Conservation (phyloP, 139 green algal genomes). For the Edaphochlamys debaryana region DNA sequence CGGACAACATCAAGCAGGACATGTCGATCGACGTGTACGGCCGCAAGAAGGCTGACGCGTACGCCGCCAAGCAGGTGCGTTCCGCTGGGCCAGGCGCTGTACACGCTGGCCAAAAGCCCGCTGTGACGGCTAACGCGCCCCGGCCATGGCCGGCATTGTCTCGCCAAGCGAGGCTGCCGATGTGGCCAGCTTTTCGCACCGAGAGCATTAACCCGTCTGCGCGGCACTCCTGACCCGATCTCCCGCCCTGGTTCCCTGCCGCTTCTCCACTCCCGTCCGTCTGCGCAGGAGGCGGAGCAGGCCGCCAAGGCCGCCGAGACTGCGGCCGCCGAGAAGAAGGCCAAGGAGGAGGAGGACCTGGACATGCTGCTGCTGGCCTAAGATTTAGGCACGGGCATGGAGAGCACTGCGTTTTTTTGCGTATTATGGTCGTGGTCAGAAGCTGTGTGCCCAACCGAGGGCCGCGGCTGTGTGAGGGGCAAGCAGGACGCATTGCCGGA, state of each 20-base stretch:
- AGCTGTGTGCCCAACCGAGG: too few relatives aligned
- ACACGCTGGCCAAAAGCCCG: neutral
- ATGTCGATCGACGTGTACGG: conserved; percentile 95
- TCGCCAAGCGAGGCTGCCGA: neutral
- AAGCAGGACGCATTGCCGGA: too few relatives aligned
- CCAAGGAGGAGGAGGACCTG: conserved; percentile 75
- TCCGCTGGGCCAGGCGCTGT: neutral
- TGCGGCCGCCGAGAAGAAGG: conserved; percentile 14
- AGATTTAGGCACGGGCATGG: neutral
- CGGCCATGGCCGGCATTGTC: neutral
- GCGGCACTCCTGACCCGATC: too few relatives aligned
- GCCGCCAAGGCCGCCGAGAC: conserved; percentile 50
- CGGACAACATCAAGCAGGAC: conserved; percentile 97
- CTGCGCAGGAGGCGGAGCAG: neutral
- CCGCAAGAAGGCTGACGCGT: conserved; percentile 62
- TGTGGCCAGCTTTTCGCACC: too few relatives aligned
- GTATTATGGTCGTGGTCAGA: too few relatives aligned
- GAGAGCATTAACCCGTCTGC: too few relatives aligned
- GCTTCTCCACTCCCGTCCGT: neutral
- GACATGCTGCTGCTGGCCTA: conserved; percentile 68
- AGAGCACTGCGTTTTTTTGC: too few relatives aligned
- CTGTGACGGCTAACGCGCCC: neutral
- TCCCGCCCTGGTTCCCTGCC: neutral
- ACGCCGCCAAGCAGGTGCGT: conserved; percentile 34
- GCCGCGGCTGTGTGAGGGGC: too few relatives aligned